Base-by-base conservation (phyloP, 2,329 filamentous ascomycete species). In the Aspergillus caelatus region DNA sequence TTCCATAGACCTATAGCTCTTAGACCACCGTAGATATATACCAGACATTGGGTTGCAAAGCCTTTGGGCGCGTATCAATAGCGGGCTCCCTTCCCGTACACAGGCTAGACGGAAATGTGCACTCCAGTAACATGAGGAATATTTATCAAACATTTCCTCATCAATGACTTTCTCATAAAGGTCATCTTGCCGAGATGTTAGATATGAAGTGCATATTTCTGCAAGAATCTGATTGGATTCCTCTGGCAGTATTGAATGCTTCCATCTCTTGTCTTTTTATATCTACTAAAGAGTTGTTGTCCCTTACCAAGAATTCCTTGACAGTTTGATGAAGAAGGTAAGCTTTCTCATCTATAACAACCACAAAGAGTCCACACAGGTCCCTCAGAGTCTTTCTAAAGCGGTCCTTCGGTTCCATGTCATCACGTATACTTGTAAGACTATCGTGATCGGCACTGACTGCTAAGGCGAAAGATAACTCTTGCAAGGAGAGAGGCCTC, bases 261-360 rank as follows among this genome's bases (percentile, higher is more conserved):
- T 65, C 65, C 65, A 65, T 16, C 34, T 58, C 4, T 5, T 16
- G 0, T 12, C 32, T 3, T 55, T 8, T 2, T 19, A 28, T 19
- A 26, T 21, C 23, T 10, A 16, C 34, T 2, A 34, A 41, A 39
- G 65, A 21, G 4, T 55, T 50, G 23, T 32, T 60, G 12, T 10
- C 21, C 4, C 21, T 0, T 14, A 70, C 45, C 19, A 73, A 55
- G 23, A 72, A 73, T 26, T 71, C 68, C 59, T 65, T 72, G 8
- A 62, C 70, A 9, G 71, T 71, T 59, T 73, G 69, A 57, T 73
- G 69, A 45, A 73, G 64, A 30, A 71, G 62, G 23, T 65, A 71
- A 2, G 68, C 46, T n/a, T 61, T 68, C 2, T 43, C 45, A 16
- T 70, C 56, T 8, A 65, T 43, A 16, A 66, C 45, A 3, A 62